A percentile compares a stretch with the other conserved stretches of the same genome.
phyloP scores from a whole-genome alignment of 73 alveolate species.

The Tetrahymena malaccensis region DNA sequence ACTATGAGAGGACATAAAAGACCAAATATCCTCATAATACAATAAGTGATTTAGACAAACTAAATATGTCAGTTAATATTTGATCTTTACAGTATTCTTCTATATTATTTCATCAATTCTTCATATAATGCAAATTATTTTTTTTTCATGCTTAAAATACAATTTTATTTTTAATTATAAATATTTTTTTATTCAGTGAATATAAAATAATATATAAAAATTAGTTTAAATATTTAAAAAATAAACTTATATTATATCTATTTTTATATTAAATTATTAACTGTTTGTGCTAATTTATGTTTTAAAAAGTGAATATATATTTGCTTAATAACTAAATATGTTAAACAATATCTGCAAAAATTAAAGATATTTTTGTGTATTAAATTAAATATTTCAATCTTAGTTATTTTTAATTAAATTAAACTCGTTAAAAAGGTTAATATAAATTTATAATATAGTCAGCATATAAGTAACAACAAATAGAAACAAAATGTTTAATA shows the following conservation, averaged over 20 bases:
- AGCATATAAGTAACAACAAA: neutral
- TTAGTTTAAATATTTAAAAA: too few relatives aligned
- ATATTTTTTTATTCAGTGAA: too few relatives aligned
- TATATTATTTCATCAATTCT: too few relatives aligned
- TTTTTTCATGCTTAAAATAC: too few relatives aligned
- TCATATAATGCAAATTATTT: too few relatives aligned
- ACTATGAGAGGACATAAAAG: neutral
- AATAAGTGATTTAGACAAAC: neutral
- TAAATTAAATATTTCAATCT: neutral
- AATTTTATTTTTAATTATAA: too few relatives aligned
- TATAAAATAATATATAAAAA: too few relatives aligned
- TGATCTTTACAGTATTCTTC: neutral
- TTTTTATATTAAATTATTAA: too few relatives aligned
- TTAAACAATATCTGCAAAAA: neutral
- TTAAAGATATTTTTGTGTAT: neutral
- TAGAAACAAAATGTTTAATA: neutral
- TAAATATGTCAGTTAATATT: neutral
- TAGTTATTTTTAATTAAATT: neutral
- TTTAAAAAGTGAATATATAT: too few relatives aligned
- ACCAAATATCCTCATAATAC: neutral
- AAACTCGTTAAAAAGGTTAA: neutral
- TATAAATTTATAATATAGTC: neutral
- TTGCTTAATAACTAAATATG: too few relatives aligned
- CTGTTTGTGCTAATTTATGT: too few relatives aligned
- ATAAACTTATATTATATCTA: too few relatives aligned